A percentile compares a stretch with the other conserved stretches of the same genome.
Evolutionary conservation across 306 rosid genomes (phyloP).

Genomic region (Urtica urens): DNA sequence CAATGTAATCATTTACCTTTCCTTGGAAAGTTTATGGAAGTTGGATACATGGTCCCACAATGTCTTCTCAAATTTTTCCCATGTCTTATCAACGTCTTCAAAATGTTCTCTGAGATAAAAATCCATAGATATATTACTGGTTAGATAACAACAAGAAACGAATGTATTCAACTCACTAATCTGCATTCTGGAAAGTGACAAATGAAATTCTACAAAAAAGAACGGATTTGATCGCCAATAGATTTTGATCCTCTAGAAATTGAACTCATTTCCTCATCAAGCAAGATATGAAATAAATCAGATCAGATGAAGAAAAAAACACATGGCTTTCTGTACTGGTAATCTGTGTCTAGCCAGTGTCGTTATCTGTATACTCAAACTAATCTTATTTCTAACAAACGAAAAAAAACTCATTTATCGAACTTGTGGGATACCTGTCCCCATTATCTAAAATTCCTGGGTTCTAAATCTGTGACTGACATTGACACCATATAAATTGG

Average conservation of each 20-base stretch:
- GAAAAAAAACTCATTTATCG: too few relatives aligned
- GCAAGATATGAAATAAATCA: too few relatives aligned
- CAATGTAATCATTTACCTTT: conserved; percentile 43
- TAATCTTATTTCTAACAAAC: too few relatives aligned
- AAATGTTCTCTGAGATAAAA: conserved; percentile 91
- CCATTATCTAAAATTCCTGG: too few relatives aligned
- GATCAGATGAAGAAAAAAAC: too few relatives aligned
- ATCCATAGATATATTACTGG: conserved; percentile 16
- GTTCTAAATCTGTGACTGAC: too few relatives aligned
- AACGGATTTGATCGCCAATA: background rate
- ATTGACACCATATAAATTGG: conserved; percentile 4
- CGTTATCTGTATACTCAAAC: too few relatives aligned
- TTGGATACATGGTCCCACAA: conserved; percentile 81
- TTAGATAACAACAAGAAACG: conserved; percentile 11
- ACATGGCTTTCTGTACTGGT: too few relatives aligned
- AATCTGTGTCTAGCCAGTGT: too few relatives aligned
- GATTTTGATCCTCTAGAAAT: background rate
- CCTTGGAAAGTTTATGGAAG: conserved; percentile 83
- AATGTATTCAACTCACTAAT: too few relatives aligned
- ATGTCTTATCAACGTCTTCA: conserved; percentile 86
- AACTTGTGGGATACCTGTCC: too few relatives aligned
- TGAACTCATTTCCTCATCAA: too few relatives aligned
- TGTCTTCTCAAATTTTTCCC: conserved; percentile 96
- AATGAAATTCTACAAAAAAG: conserved; percentile 5
- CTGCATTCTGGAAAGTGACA: background rate